These are phyloP conservation scores for Furcasterigmium furcatum DNA, from an alignment of 2,329 filamentous ascomycete species.

Conservation along the genomic window DNA sequence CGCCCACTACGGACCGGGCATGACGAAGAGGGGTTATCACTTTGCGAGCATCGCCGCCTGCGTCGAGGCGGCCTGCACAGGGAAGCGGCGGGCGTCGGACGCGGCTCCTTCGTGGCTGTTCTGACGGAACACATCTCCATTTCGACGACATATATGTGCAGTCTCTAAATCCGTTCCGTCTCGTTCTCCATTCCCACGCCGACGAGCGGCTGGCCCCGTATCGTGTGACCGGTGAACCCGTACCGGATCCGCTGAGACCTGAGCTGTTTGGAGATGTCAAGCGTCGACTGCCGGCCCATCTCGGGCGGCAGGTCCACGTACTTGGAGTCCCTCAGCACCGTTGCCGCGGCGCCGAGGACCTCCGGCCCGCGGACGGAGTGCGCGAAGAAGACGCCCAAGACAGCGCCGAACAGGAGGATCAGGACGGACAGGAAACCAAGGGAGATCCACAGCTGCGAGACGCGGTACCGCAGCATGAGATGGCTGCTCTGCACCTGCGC, in stretches of 20 bases:
- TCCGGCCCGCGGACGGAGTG: not conserved
- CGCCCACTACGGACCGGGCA: conserved; percentile 34
- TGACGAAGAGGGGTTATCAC: conserved; percentile 15
- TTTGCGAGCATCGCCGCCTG: conserved; percentile 20
- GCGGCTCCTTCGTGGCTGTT: too few relatives aligned
- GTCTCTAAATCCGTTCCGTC: too few relatives aligned
- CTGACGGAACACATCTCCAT: too few relatives aligned
- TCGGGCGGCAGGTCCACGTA: not conserved
- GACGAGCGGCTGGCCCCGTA: not conserved
- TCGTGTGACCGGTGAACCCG: conserved; percentile 2
- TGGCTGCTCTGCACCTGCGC: too few relatives aligned
- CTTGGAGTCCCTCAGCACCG: conserved; percentile 1
- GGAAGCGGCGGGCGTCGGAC: too few relatives aligned
- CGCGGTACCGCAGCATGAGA: too few relatives aligned
- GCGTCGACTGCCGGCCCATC: not conserved
- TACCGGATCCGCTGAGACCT: not conserved
- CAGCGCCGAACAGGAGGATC: not conserved
- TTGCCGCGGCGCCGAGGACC: not conserved
- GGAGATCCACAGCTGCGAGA: conserved; percentile 1
- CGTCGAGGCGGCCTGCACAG: conserved; percentile 19
- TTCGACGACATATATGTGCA: too few relatives aligned
- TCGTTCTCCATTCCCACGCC: too few relatives aligned
- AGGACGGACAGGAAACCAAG: conserved; percentile 3
- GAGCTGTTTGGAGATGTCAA: not conserved
- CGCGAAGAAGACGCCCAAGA: not conserved